Base-by-base conservation (phyloP, 768 basidiomycete genomes). In the Mycena crocata region DNA sequence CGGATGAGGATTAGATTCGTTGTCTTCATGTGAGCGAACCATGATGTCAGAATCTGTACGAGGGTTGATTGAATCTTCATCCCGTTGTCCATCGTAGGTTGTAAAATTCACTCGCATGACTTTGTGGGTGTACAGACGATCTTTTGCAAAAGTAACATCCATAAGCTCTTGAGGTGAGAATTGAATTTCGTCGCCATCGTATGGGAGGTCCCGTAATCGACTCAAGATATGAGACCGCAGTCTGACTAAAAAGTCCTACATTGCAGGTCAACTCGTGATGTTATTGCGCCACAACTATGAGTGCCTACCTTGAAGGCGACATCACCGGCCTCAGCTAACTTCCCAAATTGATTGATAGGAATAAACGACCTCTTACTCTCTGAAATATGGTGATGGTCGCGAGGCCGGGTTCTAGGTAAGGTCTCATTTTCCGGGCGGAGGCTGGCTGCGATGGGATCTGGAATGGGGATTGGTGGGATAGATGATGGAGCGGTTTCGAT, bases 21-120 rank as follows among this genome's bases (percentile, higher is more conserved):
- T 60, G 1, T 67, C 73, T 5, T 76, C 74, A 14, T 46, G 45
- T 24, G 73, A 75, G 0, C 52, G 69, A 10, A 78, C 62, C 69
- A 78, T 82, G 15, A 86, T 60, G 28, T 84, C 75, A 0, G 74
- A 56, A 17, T 81, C 76, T 0, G 73, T 77, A 2, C 66, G 57
- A 4, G 78, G 74, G 52, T 84, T 82, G 55, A 86, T 71, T 2
- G 75, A 21, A 42, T 62, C 61, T 37, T 62, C 37, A 32, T 62
- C 52, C 5, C 52, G 34, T 7, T 39, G 73, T 19, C 79, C 44
- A 67, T 83, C 77, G 68, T 82, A 82, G 0, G 78, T 79, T 0
- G 79, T 81, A 61, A 80, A 81, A 67, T 80, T 78, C 54, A 82
- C 46, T 0, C 73, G 74, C 9, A 80, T 21, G 24, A 71, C 64